A percentile compares a stretch with the other conserved stretches of the same genome.
These are phyloP conservation scores for Aspergillus ibericus DNA, from an alignment of 2,329 filamentous ascomycete species.

Conservation along the genomic window DNA sequence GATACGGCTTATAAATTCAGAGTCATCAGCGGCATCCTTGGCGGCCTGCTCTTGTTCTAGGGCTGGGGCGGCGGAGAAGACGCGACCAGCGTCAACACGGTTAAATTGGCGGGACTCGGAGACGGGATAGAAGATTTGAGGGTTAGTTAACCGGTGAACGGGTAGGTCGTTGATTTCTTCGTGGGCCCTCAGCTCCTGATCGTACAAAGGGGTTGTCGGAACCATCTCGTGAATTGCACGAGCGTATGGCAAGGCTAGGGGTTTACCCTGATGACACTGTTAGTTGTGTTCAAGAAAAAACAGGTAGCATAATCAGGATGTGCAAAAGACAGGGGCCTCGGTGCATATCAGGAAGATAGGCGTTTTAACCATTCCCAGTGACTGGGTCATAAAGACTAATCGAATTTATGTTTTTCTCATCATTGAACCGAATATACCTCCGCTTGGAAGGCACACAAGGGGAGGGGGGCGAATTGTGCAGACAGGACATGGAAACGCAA, in stretches of 20 bases:
- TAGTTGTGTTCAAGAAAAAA: neutral
- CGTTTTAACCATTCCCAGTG: constrained; percentile 60
- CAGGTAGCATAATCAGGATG: neutral
- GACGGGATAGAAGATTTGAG: constrained; percentile 63
- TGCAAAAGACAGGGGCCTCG: neutral
- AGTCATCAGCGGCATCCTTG: constrained; percentile 32
- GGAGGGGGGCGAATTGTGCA: constrained; percentile 3
- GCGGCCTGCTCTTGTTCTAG: constrained; percentile 28
- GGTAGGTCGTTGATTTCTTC: constrained; percentile 66
- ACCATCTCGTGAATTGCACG: constrained; percentile 78
- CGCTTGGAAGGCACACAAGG: constrained; percentile 1
- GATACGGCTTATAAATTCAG: constrained; percentile 31
- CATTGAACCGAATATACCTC: constrained; percentile 43
- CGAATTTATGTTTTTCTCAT: constrained; percentile 79
- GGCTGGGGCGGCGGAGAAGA: constrained; percentile 53
- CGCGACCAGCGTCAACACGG: constrained; percentile 64
- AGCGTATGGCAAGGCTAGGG: constrained; percentile 73
- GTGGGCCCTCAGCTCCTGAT: constrained; percentile 37
- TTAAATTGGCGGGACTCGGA: constrained; percentile 65
- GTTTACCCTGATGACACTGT: constrained; percentile 59
- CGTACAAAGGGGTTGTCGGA: constrained; percentile 56
- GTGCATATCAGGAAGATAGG: constrained; percentile 39
- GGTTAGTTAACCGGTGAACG: constrained; percentile 55
- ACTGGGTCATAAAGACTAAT: constrained; percentile 99
- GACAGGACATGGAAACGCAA: constrained; percentile 3